phyloP scores from a whole-genome alignment of 768 basidiomycete genomes.

The Lactarius akahatsu region DNA sequence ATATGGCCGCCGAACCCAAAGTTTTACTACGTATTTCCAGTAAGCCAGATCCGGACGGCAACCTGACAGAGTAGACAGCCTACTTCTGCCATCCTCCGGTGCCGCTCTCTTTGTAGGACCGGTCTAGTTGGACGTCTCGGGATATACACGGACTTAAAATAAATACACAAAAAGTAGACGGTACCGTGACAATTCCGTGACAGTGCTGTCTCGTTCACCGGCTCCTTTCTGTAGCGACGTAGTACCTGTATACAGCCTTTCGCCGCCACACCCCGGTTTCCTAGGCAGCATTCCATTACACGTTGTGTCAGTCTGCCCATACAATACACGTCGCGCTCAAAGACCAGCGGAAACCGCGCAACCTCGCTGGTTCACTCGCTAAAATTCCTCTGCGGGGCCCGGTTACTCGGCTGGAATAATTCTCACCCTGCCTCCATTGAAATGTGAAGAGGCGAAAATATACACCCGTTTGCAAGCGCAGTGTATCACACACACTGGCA shows the following conservation, averaged over 20 bases:
- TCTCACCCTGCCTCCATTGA: not conserved
- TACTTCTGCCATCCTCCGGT: too few species aligned
- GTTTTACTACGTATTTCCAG: not conserved
- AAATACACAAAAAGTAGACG: not conserved
- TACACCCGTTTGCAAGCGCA: not conserved
- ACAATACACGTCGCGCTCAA: not conserved
- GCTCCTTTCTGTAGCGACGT: not conserved
- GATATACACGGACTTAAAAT: too few species aligned
- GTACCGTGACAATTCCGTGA: not conserved
- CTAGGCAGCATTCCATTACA: not conserved
- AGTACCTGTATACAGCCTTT: not conserved
- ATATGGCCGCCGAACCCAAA: not conserved
- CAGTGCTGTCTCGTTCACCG: not conserved
- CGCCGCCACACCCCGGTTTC: not conserved
- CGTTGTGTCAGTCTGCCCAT: not conserved
- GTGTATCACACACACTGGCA: too few species aligned
- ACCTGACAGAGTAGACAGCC: too few species aligned
- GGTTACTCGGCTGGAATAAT: not conserved
- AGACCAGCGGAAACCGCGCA: not conserved
- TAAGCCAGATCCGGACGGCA: not conserved
- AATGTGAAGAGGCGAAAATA: not conserved
- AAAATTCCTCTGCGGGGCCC: not conserved
- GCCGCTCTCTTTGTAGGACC: too few species aligned
- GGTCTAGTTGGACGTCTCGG: too few species aligned
- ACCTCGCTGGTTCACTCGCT: not conserved